A percentile compares a stretch with the other conserved stretches of the same genome.
phyloP scores from a whole-genome alignment of 2,329 filamentous ascomycete genomes.

The Trichoderma sp. region DNA sequence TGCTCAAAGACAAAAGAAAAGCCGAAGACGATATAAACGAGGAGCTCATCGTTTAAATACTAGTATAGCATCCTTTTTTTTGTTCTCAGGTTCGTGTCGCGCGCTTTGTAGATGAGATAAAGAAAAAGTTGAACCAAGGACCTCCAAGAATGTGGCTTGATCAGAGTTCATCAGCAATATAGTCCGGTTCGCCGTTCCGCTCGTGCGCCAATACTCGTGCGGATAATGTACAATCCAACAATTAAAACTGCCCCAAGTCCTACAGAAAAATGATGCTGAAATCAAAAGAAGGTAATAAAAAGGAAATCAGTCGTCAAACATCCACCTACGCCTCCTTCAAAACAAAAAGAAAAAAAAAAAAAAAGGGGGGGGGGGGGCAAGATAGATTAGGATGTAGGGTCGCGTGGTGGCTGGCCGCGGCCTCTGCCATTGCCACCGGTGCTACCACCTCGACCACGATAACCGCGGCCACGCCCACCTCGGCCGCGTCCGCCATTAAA shows the following conservation, averaged over 20 bases:
- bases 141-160: conserved; percentile 29
- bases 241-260: conserved; percentile 33
- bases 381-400: conserved; percentile 39
- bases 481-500: conserved; percentile 42
- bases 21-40: conserved; percentile 28
- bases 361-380: too few relatives aligned
- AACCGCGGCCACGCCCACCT: conserved; percentile 43
- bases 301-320: conserved; percentile 27
- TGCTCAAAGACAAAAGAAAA: conserved; percentile 26
- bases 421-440: conserved; percentile 38
- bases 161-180: conserved; percentile 37
- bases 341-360: too few relatives aligned
- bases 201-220: conserved; percentile 42
- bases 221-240: conserved; percentile 49
- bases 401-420: conserved; percentile 40
- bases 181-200: conserved; percentile 39
- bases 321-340: conserved; percentile 30
- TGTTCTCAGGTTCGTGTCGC: conserved; percentile 27
- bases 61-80: conserved; percentile 21
- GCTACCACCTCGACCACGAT: conserved; percentile 42
- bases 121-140: conserved; percentile 21
- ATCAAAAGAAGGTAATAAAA: conserved; percentile 25
- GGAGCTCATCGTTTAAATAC: conserved; percentile 24
- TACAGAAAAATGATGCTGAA: conserved; percentile 37
- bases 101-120: conserved; percentile 24